phyloP scores from a whole-genome alignment of 2,329 filamentous ascomycete genomes.

The Paraphaeosphaeria minitans region DNA sequence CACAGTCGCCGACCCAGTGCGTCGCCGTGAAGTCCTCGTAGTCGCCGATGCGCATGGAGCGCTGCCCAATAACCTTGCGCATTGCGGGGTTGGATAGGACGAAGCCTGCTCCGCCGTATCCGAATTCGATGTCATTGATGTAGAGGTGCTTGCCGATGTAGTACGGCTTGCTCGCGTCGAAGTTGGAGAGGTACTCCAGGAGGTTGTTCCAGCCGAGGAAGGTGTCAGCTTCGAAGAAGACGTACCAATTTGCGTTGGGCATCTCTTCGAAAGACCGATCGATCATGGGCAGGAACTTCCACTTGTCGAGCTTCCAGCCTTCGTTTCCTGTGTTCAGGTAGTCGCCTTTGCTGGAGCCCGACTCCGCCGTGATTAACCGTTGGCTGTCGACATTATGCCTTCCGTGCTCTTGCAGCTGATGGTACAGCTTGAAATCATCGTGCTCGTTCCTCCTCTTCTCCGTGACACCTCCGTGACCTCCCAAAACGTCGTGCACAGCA shows the following conservation, averaged over 20 bases:
- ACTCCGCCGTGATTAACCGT: constrained; percentile 35
- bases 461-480: constrained; percentile 52
- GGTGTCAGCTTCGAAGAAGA: constrained; percentile 48
- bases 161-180: constrained; percentile 47
- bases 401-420: constrained; percentile 53
- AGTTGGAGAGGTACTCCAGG: constrained; percentile 46
- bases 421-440: constrained; percentile 60
- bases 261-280: constrained; percentile 52
- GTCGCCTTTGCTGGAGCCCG: constrained; percentile 42
- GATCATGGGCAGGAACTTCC: constrained; percentile 63
- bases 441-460: constrained; percentile 45
- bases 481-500: constrained; percentile 57
- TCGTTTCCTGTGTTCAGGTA: constrained; percentile 42
- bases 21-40: constrained; percentile 45
- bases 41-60: constrained; percentile 33
- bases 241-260: constrained; percentile 45
- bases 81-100: constrained; percentile 51
- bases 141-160: constrained; percentile 53
- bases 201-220: constrained; percentile 47
- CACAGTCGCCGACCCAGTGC: constrained; percentile 48
- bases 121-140: constrained; percentile 52
- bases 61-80: constrained; percentile 39
- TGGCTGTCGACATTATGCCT: constrained; percentile 48
- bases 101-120: constrained; percentile 53
- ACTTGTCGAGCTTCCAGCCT: constrained; percentile 63